Evolutionary conservation across 441 rosid species (phyloP).

Genomic region (Adansonia gregorii): DNA sequence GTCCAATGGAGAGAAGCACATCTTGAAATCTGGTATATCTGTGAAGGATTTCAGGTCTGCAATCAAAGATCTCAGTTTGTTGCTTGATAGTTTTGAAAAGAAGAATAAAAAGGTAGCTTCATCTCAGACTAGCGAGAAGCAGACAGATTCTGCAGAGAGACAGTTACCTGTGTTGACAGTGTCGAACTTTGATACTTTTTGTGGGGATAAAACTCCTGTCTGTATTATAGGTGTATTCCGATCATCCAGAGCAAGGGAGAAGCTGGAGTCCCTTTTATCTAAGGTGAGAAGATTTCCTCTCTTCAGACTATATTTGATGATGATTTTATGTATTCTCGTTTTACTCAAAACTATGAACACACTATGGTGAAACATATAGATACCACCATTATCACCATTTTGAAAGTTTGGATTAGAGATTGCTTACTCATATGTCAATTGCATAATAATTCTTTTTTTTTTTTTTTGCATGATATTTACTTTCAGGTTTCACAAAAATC

Average conservation of each 20-base stretch:
- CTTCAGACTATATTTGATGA: background rate
- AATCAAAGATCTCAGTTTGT: slow-evolving; percentile 59
- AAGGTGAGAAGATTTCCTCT: slow-evolving; percentile 45
- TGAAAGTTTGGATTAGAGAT: background rate
- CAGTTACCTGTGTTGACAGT: slow-evolving; percentile 52
- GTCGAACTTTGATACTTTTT: slow-evolving; percentile 58
- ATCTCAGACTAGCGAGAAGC: slow-evolving; percentile 42
- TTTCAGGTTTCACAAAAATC: slow-evolving; percentile 80
- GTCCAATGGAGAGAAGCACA: slow-evolving; percentile 77
- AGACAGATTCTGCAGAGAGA: slow-evolving; percentile 41
- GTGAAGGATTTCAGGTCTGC: slow-evolving; percentile 79
- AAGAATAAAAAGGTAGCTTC: slow-evolving; percentile 68
- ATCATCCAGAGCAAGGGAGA: slow-evolving; percentile 60
- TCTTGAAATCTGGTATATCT: slow-evolving; percentile 65
- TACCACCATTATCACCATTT: background rate
- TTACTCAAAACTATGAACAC: background rate
- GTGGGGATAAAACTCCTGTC: slow-evolving; percentile 72
- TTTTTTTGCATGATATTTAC: slow-evolving; percentile 18
- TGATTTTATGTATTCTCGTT: background rate
- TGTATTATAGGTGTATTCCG: slow-evolving; percentile 82
- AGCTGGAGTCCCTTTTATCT: slow-evolving; percentile 59
- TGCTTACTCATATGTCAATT: background rate
- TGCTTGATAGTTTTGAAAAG: slow-evolving; percentile 72
- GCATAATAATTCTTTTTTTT: too few species aligned
- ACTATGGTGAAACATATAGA: background rate